Evolutionary conservation across 192 early-diverging fungal genomes (phyloP), one percentile per base, ranked within the genome.

Genomic region (Lunasporangiospora selenospora): DNA sequence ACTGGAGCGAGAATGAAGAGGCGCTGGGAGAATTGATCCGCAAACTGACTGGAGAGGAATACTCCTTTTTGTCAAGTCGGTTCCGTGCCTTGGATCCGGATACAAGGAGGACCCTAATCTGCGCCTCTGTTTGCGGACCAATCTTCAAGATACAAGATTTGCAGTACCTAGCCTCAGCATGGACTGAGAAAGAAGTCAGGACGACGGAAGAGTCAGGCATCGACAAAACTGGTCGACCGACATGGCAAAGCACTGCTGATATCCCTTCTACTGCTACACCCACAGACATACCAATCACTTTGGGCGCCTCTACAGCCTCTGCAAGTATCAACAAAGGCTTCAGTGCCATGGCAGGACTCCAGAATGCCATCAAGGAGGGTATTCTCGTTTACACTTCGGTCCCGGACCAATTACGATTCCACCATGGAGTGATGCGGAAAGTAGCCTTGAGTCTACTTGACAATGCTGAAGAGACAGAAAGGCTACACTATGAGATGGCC

Each of bases 21-120:
- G 63, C 31, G 3, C 36, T 73, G 24, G 60, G 41, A 0, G 59
- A 62, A 26, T 34, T 51, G 3, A 55, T 73, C 6, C 18, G 69
- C 15, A 51, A 52, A 9, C n/a, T 73, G 27, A 73, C 69, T 21
- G 69, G 69, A 43, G 69, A 73, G 32, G 69, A 73, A 36, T 73
- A 47, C 39, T 46, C 46, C 2, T 73, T 73, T 27, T 27, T 73
- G 33, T 39, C 48, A 2, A 39, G 36, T 15, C 29, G 69, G 9
- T 73, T 73, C 55, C 19, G 55, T 19, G 40, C 43, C 3, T n/a
- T 73, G 45, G 55, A 63, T 36, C 41, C 54, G 2, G 47, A 63
- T 19, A 73, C 69, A 12, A 62, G 63, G 29, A 62, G 46, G 34
- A 62, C 69, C 3, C 41, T 73, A 1, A 43, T 73, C 38, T 73